A percentile compares a stretch with the other conserved stretches of the same genome.
Evolutionary conservation across 2,329 filamentous ascomycete species (phyloP).

Genomic region (Leptosphaerulina australis): DNA sequence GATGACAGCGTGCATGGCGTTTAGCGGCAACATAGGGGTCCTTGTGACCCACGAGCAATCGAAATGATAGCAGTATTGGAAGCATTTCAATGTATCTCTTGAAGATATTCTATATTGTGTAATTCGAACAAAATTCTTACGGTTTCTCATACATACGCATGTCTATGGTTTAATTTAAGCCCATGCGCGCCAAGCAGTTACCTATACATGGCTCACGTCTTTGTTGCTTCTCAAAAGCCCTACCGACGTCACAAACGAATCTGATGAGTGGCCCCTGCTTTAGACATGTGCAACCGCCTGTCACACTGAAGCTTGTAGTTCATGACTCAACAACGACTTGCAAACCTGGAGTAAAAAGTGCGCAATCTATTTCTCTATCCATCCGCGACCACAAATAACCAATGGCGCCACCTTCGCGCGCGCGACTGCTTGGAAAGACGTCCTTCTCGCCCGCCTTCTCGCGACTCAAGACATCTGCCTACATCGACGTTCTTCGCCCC

Average conservation of each 20-base stretch:
- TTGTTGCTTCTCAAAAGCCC: not conserved
- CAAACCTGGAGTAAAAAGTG: not conserved
- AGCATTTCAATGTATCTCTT: not conserved
- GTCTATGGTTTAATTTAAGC: not conserved
- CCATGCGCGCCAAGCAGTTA: not conserved
- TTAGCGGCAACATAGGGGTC: slow-evolving; percentile 1
- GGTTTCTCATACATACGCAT: no score
- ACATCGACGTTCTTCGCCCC: slow-evolving; percentile 55
- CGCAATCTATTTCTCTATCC: not conserved
- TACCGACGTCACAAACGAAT: slow-evolving; percentile 2
- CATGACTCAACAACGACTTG: not conserved
- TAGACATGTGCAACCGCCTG: not conserved
- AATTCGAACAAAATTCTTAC: not conserved
- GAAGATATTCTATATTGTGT: not conserved
- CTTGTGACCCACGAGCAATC: not conserved
- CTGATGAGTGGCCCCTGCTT: not conserved
- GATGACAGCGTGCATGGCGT: not conserved
- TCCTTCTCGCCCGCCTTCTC: slow-evolving; percentile 71
- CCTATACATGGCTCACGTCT: not conserved
- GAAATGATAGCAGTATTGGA: not conserved
- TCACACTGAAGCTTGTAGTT: not conserved
- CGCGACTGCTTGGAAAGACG: slow-evolving; percentile 70
- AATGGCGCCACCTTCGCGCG: slow-evolving; percentile 51
- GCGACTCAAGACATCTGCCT: slow-evolving; percentile 71
- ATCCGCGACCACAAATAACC: not conserved